Evolutionary conservation across 306 rosid species (phyloP).

Genomic region (Vachellia collinsii): DNA sequence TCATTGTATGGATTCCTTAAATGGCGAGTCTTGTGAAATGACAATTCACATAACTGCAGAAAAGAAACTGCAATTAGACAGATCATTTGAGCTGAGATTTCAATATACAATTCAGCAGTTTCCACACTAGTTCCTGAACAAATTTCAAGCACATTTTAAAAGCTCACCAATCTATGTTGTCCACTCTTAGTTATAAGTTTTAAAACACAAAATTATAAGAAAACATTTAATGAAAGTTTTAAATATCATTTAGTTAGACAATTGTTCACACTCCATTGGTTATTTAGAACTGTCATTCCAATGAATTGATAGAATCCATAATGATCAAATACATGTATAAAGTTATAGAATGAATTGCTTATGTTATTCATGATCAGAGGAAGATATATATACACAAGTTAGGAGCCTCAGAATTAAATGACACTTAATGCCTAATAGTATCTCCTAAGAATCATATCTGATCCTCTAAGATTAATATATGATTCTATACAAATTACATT

Average conservation of each 20-base stretch:
- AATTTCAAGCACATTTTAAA: constrained; percentile 16
- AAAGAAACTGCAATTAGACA: constrained; percentile 44
- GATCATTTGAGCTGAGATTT: constrained; percentile 29
- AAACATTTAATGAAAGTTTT: too few species aligned
- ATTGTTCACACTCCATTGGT: neutral
- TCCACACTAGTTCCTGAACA: constrained; percentile 7
- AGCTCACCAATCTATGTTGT: neutral
- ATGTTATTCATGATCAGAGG: too few species aligned
- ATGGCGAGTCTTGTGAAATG: constrained; percentile 98
- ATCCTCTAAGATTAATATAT: too few species aligned
- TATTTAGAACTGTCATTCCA: neutral
- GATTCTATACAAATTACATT: too few species aligned
- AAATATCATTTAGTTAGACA: constrained; percentile 2
- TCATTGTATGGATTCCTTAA: constrained; percentile 97
- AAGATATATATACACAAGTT: too few species aligned
- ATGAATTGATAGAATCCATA: too few species aligned
- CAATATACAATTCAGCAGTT: constrained; percentile 21
- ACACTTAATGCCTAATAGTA: too few species aligned
- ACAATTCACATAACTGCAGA: constrained; percentile 92
- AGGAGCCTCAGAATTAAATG: too few species aligned
- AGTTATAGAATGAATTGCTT: too few species aligned
- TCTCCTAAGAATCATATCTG: too few species aligned
- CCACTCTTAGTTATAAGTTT: neutral
- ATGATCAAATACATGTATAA: too few species aligned
- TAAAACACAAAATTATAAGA: neutral